Base-by-base conservation (phyloP, 805 yeast species). In the Jamesozyma spencerorum region DNA sequence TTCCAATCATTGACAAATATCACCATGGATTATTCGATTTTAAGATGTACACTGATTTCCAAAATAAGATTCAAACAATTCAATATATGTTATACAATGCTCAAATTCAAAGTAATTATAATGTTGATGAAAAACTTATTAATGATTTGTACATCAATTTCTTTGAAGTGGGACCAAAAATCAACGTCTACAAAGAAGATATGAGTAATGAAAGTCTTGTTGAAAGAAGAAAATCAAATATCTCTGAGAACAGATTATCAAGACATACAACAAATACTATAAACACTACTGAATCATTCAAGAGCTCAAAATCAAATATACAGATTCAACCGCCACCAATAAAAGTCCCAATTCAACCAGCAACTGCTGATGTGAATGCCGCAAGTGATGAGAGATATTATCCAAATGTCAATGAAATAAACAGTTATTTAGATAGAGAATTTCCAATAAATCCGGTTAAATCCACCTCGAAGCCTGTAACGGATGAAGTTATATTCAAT, bases 1-100 rank as follows among this genome's bases (percentile, higher is more conserved):
- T 71, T 15, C 80, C 82, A 2, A 63, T 75, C 24, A 48, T 54
- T 32, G 72, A 69, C 39, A 55, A 55, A 27, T 66, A 62, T 37
- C 69, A 65, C 4, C 44, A 51, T 34, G 85, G 81, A n/a, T 67
- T 72, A 2, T 77, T 74, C 51, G 66, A 75, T 49, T 77, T 75
- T 56, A 73, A 70, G 12, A 75, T 72, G n/a, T 72, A 75, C 45
- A 69, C 71, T 28, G 66, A 64, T 35, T 75, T 71, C 48, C 82
- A 75, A 46, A 56, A 54, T 4, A 57, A 51, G 27, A 18, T 53
- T 12, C 62, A 58, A 31, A 47, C 42, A 20, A 41, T 53, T 6
- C 63, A 59, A 38, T 48, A 51, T 22, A 54, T 50, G 31, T 47
- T 60, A 52, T 57, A 48, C 26, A 22, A 22, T 18, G 41, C 46